Evolutionary conservation across 768 basidiomycete genomes (phyloP), one percentile per base, ranked within the genome.

Genomic region (Boletus rufocinnamomeus): DNA sequence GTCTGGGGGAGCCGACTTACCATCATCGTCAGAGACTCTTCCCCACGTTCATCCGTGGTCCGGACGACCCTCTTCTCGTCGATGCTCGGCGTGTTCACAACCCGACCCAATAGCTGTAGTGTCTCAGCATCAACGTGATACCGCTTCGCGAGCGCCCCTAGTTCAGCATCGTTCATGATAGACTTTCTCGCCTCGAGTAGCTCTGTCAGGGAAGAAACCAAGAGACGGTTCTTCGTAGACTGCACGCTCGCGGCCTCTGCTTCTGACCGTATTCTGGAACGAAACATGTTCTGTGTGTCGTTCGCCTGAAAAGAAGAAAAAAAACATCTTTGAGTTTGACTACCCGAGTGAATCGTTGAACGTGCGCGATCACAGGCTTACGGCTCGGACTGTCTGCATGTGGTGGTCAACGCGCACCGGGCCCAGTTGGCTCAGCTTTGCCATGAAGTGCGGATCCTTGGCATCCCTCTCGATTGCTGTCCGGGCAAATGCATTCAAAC

Each of bases 331-430:
- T 62, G 46, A 62, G 52, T 17, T 30, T 4, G 21, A 32, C 21
- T 13, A 16, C 23, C 14, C 9, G 4, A 34, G 17, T 3, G 52
- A 23, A 25, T 28, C n/a, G 11, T 19, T 19, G 17, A 56, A 30
- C 14, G 14, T 43, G 35, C 7, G 10, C n/a, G 40, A 41, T 28
- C 13, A 25, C 6, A 7, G 19, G 63, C 79, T 66, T 67, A 86
- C 88, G 23, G 80, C 72, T 61, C 71, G 79, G 52, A 83, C 63
- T 7, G 77, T 70, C 57, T 78, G 75, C 80, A 81, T 82, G 67
- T 80, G 82, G 63, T 88, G 86, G 64, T 90, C 83, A 14, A 93
- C 89, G 34, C 75, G 77, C 25, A 92, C 91, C 14, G 82, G 84
- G 1, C 90, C 90, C 2, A 93, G 75, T 38, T 72, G 76, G 62